Evolutionary conservation across 352 stramenopile genomes (phyloP), one percentile per base, ranked within the genome.

Genomic region (Globisporangium barbulae): DNA sequence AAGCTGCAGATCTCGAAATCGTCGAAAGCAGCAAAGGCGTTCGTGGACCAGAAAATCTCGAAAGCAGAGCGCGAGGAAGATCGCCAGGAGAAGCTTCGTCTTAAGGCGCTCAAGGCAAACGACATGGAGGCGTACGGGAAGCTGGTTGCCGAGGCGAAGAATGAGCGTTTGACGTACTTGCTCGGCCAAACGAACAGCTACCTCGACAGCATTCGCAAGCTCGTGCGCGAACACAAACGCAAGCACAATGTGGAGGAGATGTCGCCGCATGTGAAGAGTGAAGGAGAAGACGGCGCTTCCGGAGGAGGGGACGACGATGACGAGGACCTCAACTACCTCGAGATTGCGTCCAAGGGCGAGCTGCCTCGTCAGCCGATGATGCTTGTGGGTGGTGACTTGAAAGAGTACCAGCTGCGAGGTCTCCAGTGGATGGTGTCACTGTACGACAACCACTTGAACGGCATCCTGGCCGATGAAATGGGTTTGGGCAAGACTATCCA

Each of bases 391-490:
- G 97, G 97, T 5, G 89, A 93, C 53, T 70, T 99, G 60, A 98
- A 99, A 61, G 87, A 97, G 55, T 99, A 99, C 71, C 98, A 99
- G 76, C 61, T 99, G 49, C 96, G 98, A 60, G 97, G 97, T 21
- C 75, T 99, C 48, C 98, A 99, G 75, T 99, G 98, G 98, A 99
- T 99, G 96, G 97, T 99, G 48, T 96, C 97, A 37, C 81, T 99
- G 31, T 97, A 98, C 55, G 89, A 99, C 68, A 99, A 99, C 68
- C 95, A 98, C 52, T 75, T 99, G 52, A 99, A 99, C 77, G 97
- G 97, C 31, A 99, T 99, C 66, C 73, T 99, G 42, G 97, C 97
- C 0, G 97, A 99, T 81, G 97, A 98, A 71, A 98, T 98, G 95
- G 91, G 94, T 55, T 71, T 96, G 7, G 87, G 87, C 22, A 96